Conservation (phyloP, 305 asterid genomes). For the Solanum aculeatissimum region DNA sequence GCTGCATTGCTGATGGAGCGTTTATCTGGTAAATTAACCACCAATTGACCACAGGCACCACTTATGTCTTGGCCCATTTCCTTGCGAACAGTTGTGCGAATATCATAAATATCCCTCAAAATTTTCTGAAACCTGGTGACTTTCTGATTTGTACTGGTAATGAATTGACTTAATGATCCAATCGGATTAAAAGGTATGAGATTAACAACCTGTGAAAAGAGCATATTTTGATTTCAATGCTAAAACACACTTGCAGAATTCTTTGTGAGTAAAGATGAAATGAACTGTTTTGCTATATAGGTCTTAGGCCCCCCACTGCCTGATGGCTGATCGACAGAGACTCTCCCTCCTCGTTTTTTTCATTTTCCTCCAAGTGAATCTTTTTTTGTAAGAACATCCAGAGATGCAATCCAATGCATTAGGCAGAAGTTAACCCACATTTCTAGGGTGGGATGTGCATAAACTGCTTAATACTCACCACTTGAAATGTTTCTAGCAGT, state of each 20-base stretch:
- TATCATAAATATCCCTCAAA: constrained; percentile 66
- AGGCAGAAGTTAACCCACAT: background rate
- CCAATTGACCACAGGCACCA: constrained; percentile 98
- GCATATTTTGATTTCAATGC: background rate
- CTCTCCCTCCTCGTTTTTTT: background rate
- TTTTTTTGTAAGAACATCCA: background rate
- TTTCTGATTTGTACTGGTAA: constrained; percentile 47
- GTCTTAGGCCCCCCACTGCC: background rate
- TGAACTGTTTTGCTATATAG: background rate
- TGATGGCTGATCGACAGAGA: background rate
- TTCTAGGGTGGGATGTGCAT: background rate
- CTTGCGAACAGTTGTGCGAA: constrained; percentile 83
- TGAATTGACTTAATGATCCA: constrained; percentile 58
- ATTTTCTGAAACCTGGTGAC: constrained; percentile 63
- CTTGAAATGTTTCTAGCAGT: constrained; percentile 59
- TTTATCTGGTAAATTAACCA: constrained; percentile 36
- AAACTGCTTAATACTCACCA: constrained; percentile 34
- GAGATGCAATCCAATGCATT: background rate
- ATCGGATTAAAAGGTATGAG: constrained; percentile 96
- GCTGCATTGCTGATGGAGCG: constrained; percentile 18
- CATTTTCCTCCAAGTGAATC: background rate
- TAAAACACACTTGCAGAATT: background rate
- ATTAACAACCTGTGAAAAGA: constrained; percentile 62
- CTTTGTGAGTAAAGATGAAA: background rate
- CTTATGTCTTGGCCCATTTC: constrained; percentile 99